Base-by-base conservation (phyloP, 306 rosid genomes). In the Pterocarpus macrocarpus region DNA sequence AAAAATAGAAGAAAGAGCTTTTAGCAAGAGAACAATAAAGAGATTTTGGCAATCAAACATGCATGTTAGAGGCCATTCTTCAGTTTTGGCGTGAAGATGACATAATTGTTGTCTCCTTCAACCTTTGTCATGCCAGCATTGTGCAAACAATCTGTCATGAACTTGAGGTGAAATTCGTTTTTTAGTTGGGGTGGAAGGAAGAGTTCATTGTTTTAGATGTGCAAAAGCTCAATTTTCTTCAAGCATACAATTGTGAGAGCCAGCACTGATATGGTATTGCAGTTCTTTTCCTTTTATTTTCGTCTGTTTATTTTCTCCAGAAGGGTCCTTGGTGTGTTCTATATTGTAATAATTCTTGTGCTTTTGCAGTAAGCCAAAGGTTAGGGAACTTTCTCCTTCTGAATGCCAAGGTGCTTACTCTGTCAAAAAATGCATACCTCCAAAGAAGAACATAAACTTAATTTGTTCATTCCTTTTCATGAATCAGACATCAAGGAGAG, bases 401-500 rank as follows among this genome's bases (percentile, higher is more conserved):
- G 43, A 68, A 45, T 32, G 36, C 56, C 38, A 68, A 22, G 44
- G 1, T 68, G n/a, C 55, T n/a, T 8, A 35, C 3, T 34, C 69
- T 17, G 36, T 22, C 8, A 30, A 39, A 22, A 22, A 45, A 45
- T 5, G 8, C 58, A 22, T 45, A 13, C 32, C 16, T 10, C n/a
- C 8, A 22, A 22, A 22, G 28, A 22, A 22, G 28, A 16, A 41
- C 45, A 68, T 8, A 5, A 55, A 28, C 45, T 50, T 58, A 22
- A 74, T 63, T 15, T 62, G 36, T 41, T 56, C 35, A 45, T 59
- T 76, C 59, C 78, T 38, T 67, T 39, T 34, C 30, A 68, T 77
- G 43, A 62, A 69, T 28, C 61, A 76, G 7, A 71, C 41, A 44
- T 63, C 62, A 57, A 41, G 15, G 17, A 57, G 69, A 57, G 9